These are phyloP conservation scores for Populus ilicifolia DNA, from an alignment of 345 rosid species.

Conservation along the genomic window DNA sequence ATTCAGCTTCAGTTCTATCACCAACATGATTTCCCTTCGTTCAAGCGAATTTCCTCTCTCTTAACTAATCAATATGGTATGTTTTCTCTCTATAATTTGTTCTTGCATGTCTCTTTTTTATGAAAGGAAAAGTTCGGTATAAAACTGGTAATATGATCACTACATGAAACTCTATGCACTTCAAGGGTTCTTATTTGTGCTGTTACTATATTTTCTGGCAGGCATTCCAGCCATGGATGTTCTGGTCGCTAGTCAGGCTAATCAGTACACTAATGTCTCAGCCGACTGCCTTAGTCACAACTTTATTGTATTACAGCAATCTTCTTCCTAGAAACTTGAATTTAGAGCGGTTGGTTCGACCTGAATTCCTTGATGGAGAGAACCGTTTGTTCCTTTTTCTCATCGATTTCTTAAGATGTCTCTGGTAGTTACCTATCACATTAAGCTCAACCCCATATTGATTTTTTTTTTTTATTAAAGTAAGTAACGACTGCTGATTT, in stretches of 20 bases:
- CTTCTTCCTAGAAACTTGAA: slow-evolving; percentile 30
- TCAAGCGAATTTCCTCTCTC: not conserved
- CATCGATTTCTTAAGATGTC: slow-evolving; percentile 20
- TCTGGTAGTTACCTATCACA: slow-evolving; percentile 14
- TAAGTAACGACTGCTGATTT: not conserved
- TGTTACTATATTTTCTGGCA: not conserved
- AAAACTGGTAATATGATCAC: not conserved
- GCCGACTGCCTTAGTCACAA: slow-evolving; percentile 22
- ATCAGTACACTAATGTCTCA: slow-evolving; percentile 7
- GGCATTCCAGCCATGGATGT: slow-evolving; percentile 17
- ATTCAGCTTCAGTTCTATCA: not conserved
- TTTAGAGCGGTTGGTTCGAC: slow-evolving; percentile 20
- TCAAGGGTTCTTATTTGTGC: not conserved
- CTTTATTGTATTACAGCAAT: slow-evolving; percentile 25
- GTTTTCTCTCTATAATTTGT: not conserved
- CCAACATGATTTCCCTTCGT: not conserved
- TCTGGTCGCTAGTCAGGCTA: slow-evolving; percentile 10
- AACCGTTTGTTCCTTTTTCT: slow-evolving; percentile 24
- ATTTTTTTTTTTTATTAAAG: not conserved
- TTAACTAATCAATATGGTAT: slow-evolving; percentile 16
- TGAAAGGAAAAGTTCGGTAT: not conserved
- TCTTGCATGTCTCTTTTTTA: not conserved
- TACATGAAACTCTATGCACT: not conserved
- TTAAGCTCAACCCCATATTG: not conserved
- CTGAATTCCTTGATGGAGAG: slow-evolving; percentile 20